Base-by-base conservation (phyloP, 441 rosid genomes). In the Omphalea diandra region DNA sequence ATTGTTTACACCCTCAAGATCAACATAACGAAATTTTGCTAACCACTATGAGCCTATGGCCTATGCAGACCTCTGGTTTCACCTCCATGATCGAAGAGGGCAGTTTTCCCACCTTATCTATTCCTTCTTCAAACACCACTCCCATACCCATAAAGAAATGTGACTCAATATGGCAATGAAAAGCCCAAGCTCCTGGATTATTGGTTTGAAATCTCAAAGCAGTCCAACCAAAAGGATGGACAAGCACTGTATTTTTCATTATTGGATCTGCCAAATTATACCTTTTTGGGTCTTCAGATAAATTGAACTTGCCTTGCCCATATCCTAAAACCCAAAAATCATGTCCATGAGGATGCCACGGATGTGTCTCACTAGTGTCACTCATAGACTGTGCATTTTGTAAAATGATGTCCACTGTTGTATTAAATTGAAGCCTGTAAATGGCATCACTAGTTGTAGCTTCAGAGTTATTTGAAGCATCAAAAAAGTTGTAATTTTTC, bases 261-360 rank as follows among this genome's bases (percentile, higher is more conserved):
- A 88, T 87, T 3, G 91, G 97, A 54, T 90, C 44, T 5, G 60
- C 84, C 83, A 88, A 62, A 57, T 87, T 88, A 72, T 78, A 90
- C 22, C 72, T 74, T 53, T 70, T 53, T 0, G 75, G 70, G 69
- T 90, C 89, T 0, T 58, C 79, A 8, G 5, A 27, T 43, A 54
- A 15, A 38, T 92, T 77, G 20, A 83, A 92, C 53, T 90, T 85
- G 1, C 91, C 93, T 3, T 67, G 64, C 5, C 94, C 96, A 1
- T 86, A 83, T 0, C 91, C 97, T 0, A 91, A 62, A 10, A 90
- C 93, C 96, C 94, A 91, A 67, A 91, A 91, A 76, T 88, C 96
- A 49, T 89, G 94, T 31, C 97, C 97, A 22, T 87, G 94, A 1
- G 88, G 79, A 81, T 88, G 97, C 97, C 96, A 88, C 0, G 96